Evolutionary conservation across 352 stramenopile genomes (phyloP).

Genomic region (Phytophthora citrophthora): DNA sequence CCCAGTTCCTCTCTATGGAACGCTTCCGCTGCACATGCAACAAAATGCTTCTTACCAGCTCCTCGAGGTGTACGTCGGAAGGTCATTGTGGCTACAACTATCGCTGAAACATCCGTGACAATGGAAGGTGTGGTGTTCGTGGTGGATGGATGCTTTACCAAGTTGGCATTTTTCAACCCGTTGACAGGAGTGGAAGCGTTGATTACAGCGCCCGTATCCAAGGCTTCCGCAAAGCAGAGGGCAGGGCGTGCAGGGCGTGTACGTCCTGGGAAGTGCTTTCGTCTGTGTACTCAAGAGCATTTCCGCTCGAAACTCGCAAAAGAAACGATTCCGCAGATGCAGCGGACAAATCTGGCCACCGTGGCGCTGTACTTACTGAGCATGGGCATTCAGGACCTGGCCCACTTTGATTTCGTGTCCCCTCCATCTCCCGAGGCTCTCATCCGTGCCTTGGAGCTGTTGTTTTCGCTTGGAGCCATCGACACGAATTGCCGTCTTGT

Average conservation of each 20-base stretch:
- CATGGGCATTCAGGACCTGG: slow-evolving; percentile 88
- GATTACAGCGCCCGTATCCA: slow-evolving; percentile 95
- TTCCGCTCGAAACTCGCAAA: slow-evolving; percentile 55
- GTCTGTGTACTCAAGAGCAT: slow-evolving; percentile 66
- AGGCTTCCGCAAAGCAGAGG: slow-evolving; percentile 96
- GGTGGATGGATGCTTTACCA: slow-evolving; percentile 79
- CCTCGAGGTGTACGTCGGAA: slow-evolving; percentile 75
- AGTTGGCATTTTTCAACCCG: slow-evolving; percentile 88
- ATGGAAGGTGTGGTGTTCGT: slow-evolving; percentile 95
- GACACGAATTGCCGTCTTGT: slow-evolving; percentile 60
- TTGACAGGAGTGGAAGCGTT: slow-evolving; percentile 83
- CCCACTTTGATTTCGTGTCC: slow-evolving; percentile 86
- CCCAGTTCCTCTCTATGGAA: slow-evolving; percentile 91
- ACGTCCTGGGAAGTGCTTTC: slow-evolving; percentile 80
- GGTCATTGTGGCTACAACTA: slow-evolving; percentile 91
- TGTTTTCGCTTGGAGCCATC: slow-evolving; percentile 77
- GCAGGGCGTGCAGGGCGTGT: slow-evolving; percentile 93
- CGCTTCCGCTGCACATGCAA: slow-evolving; percentile 93
- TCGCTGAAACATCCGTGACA: slow-evolving; percentile 97
- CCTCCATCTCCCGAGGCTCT: slow-evolving; percentile 74
- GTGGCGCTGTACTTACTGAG: slow-evolving; percentile 79
- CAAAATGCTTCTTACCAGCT: slow-evolving; percentile 85
- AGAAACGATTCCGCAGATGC: slow-evolving; percentile 84
- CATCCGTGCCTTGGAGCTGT: slow-evolving; percentile 70
- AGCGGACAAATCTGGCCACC: slow-evolving; percentile 76